These are phyloP conservation scores for Colletotrichum acutatum DNA, from an alignment of 2,329 filamentous ascomycete species.

Conservation along the genomic window DNA sequence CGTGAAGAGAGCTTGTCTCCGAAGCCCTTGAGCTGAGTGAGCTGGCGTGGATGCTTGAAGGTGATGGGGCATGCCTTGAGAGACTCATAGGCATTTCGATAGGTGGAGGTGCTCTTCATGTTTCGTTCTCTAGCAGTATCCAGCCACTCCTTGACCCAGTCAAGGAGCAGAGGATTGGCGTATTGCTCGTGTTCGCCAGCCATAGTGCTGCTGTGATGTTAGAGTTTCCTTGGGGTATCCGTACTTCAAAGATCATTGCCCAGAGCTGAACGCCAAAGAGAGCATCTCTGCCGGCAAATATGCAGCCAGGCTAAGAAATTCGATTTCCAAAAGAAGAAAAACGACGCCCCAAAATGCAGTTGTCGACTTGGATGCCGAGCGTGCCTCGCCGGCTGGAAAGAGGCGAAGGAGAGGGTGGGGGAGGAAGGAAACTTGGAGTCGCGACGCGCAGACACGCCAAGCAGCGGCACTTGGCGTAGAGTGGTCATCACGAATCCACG, in stretches of 20 bases:
- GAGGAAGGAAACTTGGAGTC: neutral
- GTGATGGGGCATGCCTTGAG: slow-evolving; percentile 78
- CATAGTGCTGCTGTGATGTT: slow-evolving; percentile 41
- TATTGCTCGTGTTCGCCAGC: slow-evolving; percentile 54
- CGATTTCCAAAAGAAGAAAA: neutral
- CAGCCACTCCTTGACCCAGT: slow-evolving; percentile 83
- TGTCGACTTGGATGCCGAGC: neutral
- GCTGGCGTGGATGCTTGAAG: slow-evolving; percentile 79
- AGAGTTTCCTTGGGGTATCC: slow-evolving; percentile 34
- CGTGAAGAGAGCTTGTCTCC: slow-evolving; percentile 78
- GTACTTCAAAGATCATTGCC: slow-evolving; percentile 4
- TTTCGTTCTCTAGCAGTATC: slow-evolving; percentile 76
- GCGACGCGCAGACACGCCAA: slow-evolving; percentile 10
- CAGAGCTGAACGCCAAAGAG: neutral
- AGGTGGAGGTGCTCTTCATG: slow-evolving; percentile 76
- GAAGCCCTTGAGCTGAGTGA: slow-evolving; percentile 78
- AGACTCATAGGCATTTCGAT: slow-evolving; percentile 80
- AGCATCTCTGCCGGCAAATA: neutral
- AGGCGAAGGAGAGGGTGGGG: neutral
- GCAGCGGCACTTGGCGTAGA: neutral
- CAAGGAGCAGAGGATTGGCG: slow-evolving; percentile 77
- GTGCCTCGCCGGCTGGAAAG: neutral
- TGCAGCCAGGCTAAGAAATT: neutral
- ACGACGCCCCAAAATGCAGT: neutral
- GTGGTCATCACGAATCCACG: slow-evolving; percentile 28